phyloP scores from a whole-genome alignment of 345 rosid genomes.

The Rhodomyrtus tomentosa region DNA sequence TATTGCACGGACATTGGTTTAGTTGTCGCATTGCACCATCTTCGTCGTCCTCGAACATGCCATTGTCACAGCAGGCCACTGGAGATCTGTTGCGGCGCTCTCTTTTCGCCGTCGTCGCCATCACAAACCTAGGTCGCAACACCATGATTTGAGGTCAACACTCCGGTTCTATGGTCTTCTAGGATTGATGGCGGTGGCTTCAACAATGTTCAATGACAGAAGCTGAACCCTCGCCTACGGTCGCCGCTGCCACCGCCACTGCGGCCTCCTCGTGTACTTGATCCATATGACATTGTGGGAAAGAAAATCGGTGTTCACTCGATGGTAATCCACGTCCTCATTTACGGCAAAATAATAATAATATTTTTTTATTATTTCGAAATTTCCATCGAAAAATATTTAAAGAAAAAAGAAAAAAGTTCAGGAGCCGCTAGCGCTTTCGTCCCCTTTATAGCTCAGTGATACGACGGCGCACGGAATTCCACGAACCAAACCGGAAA shows the following conservation, averaged over 20 bases:
- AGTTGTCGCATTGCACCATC: fast-evolving
- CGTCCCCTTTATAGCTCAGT: neutral
- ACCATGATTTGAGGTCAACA: fast-evolving
- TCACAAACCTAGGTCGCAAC: neutral
- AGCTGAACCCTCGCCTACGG: neutral
- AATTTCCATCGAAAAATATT: neutral
- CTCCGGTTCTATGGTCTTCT: neutral
- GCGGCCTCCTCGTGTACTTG: neutral
- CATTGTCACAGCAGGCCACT: neutral
- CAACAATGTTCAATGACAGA: neutral
- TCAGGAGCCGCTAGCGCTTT: neutral
- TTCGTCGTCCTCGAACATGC: neutral
- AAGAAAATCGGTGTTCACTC: neutral
- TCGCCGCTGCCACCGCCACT: fast-evolving
- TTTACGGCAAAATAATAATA: neutral
- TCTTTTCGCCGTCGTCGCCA: fast-evolving
- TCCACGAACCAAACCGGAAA: neutral
- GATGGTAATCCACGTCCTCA: neutral
- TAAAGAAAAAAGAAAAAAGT: neutral
- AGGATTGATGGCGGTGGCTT: neutral
- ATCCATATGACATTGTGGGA: neutral
- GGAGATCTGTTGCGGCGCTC: neutral
- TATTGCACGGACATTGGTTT: neutral
- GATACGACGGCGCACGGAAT: neutral
- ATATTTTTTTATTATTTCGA: neutral